Conservation (phyloP, 257 asterid genomes). For the Solanum peruvianum region DNA sequence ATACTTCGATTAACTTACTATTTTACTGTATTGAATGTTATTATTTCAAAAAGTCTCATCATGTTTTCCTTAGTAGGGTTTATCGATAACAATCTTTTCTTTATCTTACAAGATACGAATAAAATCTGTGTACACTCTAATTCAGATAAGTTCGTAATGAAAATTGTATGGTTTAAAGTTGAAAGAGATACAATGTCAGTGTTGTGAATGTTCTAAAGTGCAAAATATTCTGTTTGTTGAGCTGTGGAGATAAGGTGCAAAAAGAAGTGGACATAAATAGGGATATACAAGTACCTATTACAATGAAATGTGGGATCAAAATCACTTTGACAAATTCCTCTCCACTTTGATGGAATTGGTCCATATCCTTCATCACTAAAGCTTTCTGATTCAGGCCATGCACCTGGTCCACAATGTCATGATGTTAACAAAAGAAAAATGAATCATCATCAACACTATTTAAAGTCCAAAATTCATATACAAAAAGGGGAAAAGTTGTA, state of each 20-base stretch:
- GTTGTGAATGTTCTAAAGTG: neutral
- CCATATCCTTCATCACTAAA: slow-evolving; percentile 59
- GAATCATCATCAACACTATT: neutral
- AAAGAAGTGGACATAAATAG: neutral
- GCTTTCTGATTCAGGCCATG: slow-evolving; percentile 86
- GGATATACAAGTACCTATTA: slow-evolving; percentile 42
- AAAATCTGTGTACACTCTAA: neutral
- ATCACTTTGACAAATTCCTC: slow-evolving; percentile 63
- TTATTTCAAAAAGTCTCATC: neutral
- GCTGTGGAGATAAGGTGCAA: neutral
- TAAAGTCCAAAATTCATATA: neutral
- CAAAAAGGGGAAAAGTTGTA: neutral
- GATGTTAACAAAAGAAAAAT: neutral
- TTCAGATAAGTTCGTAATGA: no score
- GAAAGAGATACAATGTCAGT: neutral
- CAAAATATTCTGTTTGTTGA: neutral
- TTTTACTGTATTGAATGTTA: no score
- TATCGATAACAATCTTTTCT: neutral
- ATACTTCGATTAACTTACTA: no score
- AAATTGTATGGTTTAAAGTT: neutral
- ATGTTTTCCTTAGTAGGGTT: neutral
- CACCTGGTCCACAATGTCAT: slow-evolving; percentile 37
- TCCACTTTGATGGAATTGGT: slow-evolving; percentile 80
- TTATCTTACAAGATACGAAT: neutral
- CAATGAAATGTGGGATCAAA: slow-evolving; percentile 57